Evolutionary conservation across 441 rosid species (phyloP), one percentile per base, ranked within the genome.

Genomic region (Eruca vesicaria): DNA sequence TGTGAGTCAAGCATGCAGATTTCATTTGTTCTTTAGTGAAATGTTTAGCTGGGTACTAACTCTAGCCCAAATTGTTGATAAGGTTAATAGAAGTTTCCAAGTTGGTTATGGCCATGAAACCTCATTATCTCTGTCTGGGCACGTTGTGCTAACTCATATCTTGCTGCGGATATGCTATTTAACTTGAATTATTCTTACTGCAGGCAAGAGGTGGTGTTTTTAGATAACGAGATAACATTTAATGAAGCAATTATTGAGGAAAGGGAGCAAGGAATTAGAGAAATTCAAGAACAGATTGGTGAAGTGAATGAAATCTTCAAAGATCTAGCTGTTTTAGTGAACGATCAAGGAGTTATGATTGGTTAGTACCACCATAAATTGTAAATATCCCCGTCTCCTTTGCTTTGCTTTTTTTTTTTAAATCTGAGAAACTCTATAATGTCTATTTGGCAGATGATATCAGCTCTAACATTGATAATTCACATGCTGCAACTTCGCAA

Each of bases 221-320:
- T 88, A 76, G 88, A 88, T 71, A 86, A 85, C 66, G 93, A 88
- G 70, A 84, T 88, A 76, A 80, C 83, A 64, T 88, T 86, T 80
- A 88, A 88, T 19, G 93, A 88, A 77, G 88, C 93, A 58, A 79
- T 86, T 15, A 86, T 88, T 19, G 93, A 86, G 80, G 93, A 88
- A 84, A 82, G 93, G 62, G 93, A 88, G 61, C 88, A 86, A 69
- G 93, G 89, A 32, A 88, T 88, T 64, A 78, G 79, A 84, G 93
- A 88, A 80, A 80, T 88, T 61, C 89, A 86, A 72, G 78, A 84
- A 67, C 89, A 88, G 76, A 88, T 88, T 74, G 68, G 84, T n/a
- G 88, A 87, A 71, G 93, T 87, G 62, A 87, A 88, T 78, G 90
- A 86, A 66, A 88, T 88, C 41, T 86, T 88, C 75, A 86, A 85